Conservation (phyloP, 176 grass and related monocot genomes). For the Juncus inflexus region DNA sequence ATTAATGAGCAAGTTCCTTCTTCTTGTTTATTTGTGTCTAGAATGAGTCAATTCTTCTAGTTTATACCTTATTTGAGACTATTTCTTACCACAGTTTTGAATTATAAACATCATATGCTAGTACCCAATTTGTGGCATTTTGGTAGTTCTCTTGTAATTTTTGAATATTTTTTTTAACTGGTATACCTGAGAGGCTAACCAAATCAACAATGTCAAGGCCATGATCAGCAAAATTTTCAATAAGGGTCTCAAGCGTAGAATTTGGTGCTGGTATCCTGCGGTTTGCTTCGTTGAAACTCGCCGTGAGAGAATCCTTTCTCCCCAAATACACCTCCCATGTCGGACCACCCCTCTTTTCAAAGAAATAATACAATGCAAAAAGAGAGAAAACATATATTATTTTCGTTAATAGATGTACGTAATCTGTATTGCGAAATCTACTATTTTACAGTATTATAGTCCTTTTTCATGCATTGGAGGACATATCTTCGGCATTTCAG, state of each 20-base stretch:
- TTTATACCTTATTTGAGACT: no score
- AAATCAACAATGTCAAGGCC: constrained; percentile 50
- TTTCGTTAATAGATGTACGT: background rate
- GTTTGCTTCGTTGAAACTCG: constrained; percentile 37
- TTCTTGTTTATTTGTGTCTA: no score
- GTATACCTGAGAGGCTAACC: constrained; percentile 48
- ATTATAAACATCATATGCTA: background rate
- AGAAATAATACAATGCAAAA: background rate
- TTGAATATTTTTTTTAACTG: background rate
- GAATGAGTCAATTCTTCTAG: no score
- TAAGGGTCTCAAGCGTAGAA: constrained; percentile 42
- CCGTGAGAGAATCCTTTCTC: constrained; percentile 48
- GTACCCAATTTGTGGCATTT: no score
- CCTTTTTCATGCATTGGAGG: no score
- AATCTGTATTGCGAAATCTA: no score
- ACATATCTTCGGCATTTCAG: no score
- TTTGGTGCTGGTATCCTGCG: constrained; percentile 42
- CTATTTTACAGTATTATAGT: no score
- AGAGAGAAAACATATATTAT: constrained; percentile 1
- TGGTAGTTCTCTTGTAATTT: background rate
- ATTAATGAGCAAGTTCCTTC: no score
- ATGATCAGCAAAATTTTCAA: constrained; percentile 45
- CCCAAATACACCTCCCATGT: constrained; percentile 39
- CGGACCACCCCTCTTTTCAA: constrained; percentile 41
- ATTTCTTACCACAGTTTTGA: no score